A percentile compares a stretch with the other conserved stretches of the same genome.
Evolutionary conservation across 257 asterid species (phyloP).

Genomic region (Thymus quinquecostatus): DNA sequence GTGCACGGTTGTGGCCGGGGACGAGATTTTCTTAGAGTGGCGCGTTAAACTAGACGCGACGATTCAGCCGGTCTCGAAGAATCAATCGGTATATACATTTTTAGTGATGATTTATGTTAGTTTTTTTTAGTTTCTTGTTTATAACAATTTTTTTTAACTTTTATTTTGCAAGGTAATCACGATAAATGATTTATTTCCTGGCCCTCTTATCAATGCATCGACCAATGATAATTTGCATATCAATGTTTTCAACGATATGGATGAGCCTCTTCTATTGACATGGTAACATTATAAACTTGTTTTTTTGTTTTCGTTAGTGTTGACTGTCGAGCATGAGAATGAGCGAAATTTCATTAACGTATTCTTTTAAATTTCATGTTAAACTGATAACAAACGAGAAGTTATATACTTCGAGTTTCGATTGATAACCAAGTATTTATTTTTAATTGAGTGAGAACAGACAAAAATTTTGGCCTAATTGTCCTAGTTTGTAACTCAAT

Average conservation of each 20-base stretch:
- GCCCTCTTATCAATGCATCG: constrained; percentile 69
- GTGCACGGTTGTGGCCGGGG: constrained; percentile 37
- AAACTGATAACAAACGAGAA: too few species aligned
- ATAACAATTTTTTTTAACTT: background rate
- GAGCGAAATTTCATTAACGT: too few species aligned
- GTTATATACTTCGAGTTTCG: too few species aligned
- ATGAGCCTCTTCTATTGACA: constrained; percentile 71
- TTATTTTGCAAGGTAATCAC: constrained; percentile 56
- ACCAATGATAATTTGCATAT: constrained; percentile 63
- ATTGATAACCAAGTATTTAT: too few species aligned
- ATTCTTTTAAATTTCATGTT: too few species aligned
- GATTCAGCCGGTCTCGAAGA: constrained; percentile 41
- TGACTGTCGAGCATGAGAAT: too few species aligned
- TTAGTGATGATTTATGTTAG: background rate
- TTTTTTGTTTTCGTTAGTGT: background rate
- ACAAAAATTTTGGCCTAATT: too few species aligned
- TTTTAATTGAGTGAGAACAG: too few species aligned
- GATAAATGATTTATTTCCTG: constrained; percentile 74
- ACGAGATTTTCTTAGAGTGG: constrained; percentile 58
- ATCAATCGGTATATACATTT: constrained; percentile 52
- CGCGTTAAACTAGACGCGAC: constrained; percentile 41
- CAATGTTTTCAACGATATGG: constrained; percentile 65
- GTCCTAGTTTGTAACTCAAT: too few species aligned
- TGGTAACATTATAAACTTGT: constrained; percentile 44
- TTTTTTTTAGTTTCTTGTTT: background rate